These are phyloP conservation scores for Xerophyta viscosa DNA, from an alignment of 106 monocot genomes.

Conservation along the genomic window DNA sequence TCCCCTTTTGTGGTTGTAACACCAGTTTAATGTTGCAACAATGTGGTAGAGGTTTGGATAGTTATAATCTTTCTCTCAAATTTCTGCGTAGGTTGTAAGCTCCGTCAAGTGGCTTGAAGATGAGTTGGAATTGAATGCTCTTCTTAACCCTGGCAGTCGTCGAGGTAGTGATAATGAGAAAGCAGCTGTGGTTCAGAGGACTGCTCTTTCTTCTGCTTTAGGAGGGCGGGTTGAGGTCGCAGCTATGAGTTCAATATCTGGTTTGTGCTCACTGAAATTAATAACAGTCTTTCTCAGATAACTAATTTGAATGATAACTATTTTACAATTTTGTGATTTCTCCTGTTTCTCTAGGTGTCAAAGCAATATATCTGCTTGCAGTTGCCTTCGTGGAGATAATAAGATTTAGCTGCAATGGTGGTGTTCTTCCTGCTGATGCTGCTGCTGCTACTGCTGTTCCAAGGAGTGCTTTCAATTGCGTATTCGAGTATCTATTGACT, in stretches of 20 bases:
- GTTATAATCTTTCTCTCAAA: no score
- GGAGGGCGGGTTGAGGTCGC: slow-evolving; percentile 91
- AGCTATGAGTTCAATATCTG: slow-evolving; percentile 93
- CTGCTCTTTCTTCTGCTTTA: slow-evolving; percentile 89
- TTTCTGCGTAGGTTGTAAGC: slow-evolving; percentile 92
- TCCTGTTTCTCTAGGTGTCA: slow-evolving; percentile 55
- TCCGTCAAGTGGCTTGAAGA: slow-evolving; percentile 99
- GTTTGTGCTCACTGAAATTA: no score
- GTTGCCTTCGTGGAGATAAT: slow-evolving; percentile 90
- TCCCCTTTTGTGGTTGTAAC: no score
- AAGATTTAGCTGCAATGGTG: slow-evolving; percentile 93
- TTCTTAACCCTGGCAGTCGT: slow-evolving; percentile 84
- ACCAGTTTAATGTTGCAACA: no score
- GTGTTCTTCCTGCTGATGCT: slow-evolving; percentile 43
- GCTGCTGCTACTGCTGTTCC: slow-evolving; percentile 19
- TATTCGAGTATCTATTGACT: slow-evolving; percentile 90
- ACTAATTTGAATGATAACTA: background rate
- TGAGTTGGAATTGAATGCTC: slow-evolving; percentile 92
- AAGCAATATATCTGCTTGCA: slow-evolving; percentile 92
- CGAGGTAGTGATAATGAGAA: slow-evolving; percentile 86
- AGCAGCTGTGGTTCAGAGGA: slow-evolving; percentile 63
- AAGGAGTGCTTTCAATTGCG: slow-evolving; percentile 88
- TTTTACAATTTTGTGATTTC: background rate
- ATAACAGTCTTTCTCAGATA: background rate
- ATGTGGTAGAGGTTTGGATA: no score